phyloP scores from a whole-genome alignment of 73 alveolate genomes.

The Symbiodinium pilosum region DNA sequence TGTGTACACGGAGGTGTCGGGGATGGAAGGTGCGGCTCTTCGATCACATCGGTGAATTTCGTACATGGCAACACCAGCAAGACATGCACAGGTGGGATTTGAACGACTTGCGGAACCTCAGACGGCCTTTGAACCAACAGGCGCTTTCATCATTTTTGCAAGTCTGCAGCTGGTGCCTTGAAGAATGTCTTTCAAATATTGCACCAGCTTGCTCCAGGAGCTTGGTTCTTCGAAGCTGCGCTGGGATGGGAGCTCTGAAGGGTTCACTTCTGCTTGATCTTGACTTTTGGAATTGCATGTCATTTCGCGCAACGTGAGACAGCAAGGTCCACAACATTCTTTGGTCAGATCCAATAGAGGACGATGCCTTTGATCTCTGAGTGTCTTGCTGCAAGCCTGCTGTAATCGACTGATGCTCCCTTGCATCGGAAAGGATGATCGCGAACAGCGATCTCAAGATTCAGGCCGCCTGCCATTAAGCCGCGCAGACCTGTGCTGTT shows the following conservation, averaged over 20 bases:
- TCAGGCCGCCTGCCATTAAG: no score
- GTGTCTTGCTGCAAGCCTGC: no score
- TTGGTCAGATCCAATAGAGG: constrained; percentile 94
- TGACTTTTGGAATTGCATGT: no score
- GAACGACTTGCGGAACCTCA: constrained; percentile 51
- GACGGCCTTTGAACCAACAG: constrained; percentile 44
- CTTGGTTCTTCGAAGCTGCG: constrained; percentile 18
- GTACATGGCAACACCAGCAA: not conserved
- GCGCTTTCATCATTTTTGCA: not conserved
- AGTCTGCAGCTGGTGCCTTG: not conserved
- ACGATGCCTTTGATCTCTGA: not conserved
- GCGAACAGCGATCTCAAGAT: not conserved
- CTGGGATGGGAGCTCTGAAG: constrained; percentile 2
- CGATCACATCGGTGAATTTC: not conserved
- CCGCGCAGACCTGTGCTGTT: no score
- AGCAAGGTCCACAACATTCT: constrained; percentile 67
- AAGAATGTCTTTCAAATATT: no score
- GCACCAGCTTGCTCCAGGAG: not conserved
- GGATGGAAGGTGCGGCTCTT: constrained; percentile 30
- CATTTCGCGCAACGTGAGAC: not conserved
- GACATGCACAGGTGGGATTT: constrained; percentile 30
- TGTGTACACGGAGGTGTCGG: constrained; percentile 98
- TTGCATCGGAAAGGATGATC: not conserved
- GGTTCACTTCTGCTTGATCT: not conserved
- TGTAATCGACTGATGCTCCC: no score